phyloP scores from a whole-genome alignment of 495 filamentous ascomycete genomes.

The Aspergillus biplanus region DNA sequence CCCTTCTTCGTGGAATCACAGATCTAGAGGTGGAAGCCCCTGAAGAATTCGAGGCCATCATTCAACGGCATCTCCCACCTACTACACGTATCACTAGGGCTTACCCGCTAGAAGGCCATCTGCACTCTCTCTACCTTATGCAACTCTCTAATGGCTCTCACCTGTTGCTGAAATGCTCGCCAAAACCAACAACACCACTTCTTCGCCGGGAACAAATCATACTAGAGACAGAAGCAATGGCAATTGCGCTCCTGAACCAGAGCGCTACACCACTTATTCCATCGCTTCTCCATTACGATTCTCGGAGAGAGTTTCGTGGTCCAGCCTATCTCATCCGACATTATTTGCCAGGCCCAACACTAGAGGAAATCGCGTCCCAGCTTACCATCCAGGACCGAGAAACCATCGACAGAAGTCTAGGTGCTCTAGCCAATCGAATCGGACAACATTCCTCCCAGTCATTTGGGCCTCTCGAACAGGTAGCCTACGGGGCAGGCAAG shows the following conservation, averaged over 20 bases:
- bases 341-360: conserved; percentile 49
- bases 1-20: conserved; percentile 21
- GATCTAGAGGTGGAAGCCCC: conserved; percentile 25
- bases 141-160: conserved; percentile 56
- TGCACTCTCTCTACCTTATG: conserved; percentile 57
- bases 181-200: conserved; percentile 52
- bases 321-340: conserved; percentile 54
- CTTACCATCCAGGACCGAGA: conserved; percentile 42
- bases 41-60: conserved; percentile 42
- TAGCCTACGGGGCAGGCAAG: conserved; percentile 51
- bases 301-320: conserved; percentile 40
- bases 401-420: conserved; percentile 48
- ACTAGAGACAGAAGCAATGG: conserved; percentile 60
- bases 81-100: conserved; percentile 45
- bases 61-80: conserved; percentile 45
- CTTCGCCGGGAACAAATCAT: conserved; percentile 60
- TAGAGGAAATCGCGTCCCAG: conserved; percentile 43
- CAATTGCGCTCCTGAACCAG: conserved; percentile 52
- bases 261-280: conserved; percentile 53
- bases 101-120: conserved; percentile 49
- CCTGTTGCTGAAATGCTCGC: conserved; percentile 58
- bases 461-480: conserved; percentile 56
- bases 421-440: conserved; percentile 36
- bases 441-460: conserved; percentile 44
- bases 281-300: conserved; percentile 54